Evolutionary conservation across 2,329 filamentous ascomycete species (phyloP), one percentile per base, ranked within the genome.

Genomic region (Pseudocercospora cruenta): DNA sequence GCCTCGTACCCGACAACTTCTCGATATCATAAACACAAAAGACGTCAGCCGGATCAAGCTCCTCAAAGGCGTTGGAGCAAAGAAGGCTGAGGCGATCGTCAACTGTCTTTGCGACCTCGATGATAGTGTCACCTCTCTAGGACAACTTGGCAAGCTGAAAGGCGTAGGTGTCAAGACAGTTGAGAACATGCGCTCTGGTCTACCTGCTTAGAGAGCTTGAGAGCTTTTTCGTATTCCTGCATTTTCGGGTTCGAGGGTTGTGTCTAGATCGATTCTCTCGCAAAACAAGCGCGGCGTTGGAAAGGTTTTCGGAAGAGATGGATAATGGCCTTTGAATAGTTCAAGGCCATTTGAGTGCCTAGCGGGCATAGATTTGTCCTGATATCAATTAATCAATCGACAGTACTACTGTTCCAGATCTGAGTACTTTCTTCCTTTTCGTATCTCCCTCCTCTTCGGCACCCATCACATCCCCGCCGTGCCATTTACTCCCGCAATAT

Each of bases 21-120:
- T 93, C 2, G 82, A 86, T 55, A 90, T 93, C 72, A 86, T 93
- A 79, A 93, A 93, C 80, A 91, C 89, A 21, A 85, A 89, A 58
- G 88, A 93, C 67, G 79, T 90, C 19, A 80, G 80, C 14, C 82
- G 86, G 74, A 93, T 93, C 77, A 86, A 85, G 72, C 80, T 86
- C 2, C 82, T 93, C 1, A 87, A 88, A 45, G 91, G 91, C 1
- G 88, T 93, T 10, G 91, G 91, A 0, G 83, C 87, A 1, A 93
- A 92, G 80, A 91, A 89, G 76, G 91, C 91, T 2, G 82, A 84
- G 65, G 80, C 78, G 10, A 85, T 85, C 43, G 82, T 84, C 0
- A 81, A 81, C 45, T 81, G 78, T 67, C 70, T 85, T 12, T 78
- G 81, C 33, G 82, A 83, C 69, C 77, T 83, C 76, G 81, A 82